Conservation (phyloP, 768 basidiomycete species). For the Leccinum broughii region DNA sequence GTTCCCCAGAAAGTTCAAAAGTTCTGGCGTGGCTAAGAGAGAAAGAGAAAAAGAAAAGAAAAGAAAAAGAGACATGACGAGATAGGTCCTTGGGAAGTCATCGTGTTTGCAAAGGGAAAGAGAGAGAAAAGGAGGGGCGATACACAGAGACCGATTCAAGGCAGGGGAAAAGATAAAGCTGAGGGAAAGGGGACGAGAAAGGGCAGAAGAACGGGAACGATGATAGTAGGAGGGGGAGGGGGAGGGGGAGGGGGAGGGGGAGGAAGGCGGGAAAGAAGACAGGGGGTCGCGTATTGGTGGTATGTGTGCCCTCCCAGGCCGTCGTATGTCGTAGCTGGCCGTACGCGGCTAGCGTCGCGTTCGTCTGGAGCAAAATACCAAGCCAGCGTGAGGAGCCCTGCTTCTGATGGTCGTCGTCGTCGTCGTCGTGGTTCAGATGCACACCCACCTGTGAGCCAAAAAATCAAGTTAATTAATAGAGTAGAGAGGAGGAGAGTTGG, state of each 20-base stretch:
- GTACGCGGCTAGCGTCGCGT: neutral
- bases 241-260: too few species aligned
- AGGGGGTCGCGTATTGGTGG: neutral
- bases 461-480: neutral
- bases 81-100: neutral
- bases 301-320: neutral
- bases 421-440: neutral
- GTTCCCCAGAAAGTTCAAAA: neutral
- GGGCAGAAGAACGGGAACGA: neutral
- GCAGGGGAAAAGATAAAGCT: too few species aligned
- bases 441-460: neutral
- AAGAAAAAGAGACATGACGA: neutral
- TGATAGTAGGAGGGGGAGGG: neutral
- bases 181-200: neutral
- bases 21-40: neutral
- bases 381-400: neutral
- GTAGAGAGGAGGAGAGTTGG: neutral
- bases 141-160: too few species aligned
- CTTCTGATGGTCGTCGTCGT: neutral
- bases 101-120: too few species aligned
- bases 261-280: neutral
- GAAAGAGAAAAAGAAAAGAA: neutral
- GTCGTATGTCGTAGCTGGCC: neutral
- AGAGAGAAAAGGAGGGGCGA: too few species aligned
- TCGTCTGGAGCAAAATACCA: neutral